Conservation (phyloP, 176 grass and related monocot species). For the Saccharum officinarum region DNA sequence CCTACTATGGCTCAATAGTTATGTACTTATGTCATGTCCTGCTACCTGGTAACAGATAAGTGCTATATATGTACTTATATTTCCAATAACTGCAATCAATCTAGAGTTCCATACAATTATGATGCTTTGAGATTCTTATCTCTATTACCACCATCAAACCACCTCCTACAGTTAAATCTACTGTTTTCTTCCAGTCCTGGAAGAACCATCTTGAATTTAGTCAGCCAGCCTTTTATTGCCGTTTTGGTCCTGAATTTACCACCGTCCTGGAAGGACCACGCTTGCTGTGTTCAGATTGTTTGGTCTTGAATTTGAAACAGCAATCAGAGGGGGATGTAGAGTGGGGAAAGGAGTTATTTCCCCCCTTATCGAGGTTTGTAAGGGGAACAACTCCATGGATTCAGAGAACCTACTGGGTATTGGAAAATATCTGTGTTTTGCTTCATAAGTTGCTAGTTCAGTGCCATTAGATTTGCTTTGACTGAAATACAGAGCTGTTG, state of each 20-base stretch:
- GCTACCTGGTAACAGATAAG: background rate
- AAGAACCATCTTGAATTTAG: background rate
- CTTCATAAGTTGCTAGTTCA: background rate
- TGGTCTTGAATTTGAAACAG: background rate
- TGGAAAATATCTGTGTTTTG: background rate
- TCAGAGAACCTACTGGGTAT: background rate
- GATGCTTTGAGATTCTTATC: background rate
- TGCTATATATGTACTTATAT: constrained; percentile 12
- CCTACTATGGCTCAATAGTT: background rate
- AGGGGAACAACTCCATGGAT: background rate
- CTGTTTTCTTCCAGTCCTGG: background rate
- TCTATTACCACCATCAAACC: background rate
- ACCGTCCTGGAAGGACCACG: background rate
- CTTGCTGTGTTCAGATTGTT: background rate
- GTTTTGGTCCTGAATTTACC: background rate
- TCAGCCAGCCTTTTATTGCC: background rate
- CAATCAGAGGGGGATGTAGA: background rate
- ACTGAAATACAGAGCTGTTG: background rate
- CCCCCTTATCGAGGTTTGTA: background rate
- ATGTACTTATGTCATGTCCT: background rate
- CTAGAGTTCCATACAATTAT: background rate
- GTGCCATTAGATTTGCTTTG: background rate
- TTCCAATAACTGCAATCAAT: constrained; percentile 9
- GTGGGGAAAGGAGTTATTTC: background rate
- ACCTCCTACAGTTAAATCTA: background rate